Percentiles rank a stretch among this genome's conserved stretches.
Evolutionary conservation across 306 rosid species (phyloP).

Genomic region (Trifolium subterraneum): DNA sequence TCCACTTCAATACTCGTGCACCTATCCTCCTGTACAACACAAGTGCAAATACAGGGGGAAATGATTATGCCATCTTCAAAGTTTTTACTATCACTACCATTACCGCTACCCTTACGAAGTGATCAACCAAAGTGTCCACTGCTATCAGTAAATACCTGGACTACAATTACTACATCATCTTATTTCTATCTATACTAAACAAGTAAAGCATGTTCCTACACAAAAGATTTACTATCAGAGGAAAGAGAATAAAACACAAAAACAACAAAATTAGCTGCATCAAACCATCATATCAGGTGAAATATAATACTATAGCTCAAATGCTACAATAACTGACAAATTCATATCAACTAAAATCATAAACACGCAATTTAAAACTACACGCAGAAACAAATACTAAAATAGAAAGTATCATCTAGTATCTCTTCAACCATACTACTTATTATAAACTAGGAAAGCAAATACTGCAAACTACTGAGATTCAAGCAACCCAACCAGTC

Average conservation of each 20-base stretch:
- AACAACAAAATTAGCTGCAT: conserved; percentile 52
- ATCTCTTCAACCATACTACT: conserved; percentile 76
- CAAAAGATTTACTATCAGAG: conserved; percentile 45
- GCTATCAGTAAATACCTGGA: conserved; percentile 71
- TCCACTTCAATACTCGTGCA: conserved; percentile 77
- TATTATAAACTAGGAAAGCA: conserved; percentile 86
- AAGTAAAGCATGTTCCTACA: conserved; percentile 52
- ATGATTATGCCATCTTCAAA: conserved; percentile 98
- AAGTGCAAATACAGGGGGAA: conserved; percentile 99
- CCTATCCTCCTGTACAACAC: conserved; percentile 99
- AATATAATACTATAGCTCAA: conserved; percentile 63
- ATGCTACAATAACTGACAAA: conserved; percentile 59
- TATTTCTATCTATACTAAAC: conserved; percentile 59
- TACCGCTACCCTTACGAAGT: conserved; percentile 83
- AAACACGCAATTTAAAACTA: conserved; percentile 77
- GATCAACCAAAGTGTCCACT: conserved; percentile 80
- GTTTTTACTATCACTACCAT: conserved; percentile 91
- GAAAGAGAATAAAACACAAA: conserved; percentile 32
- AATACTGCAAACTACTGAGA: conserved; percentile 88
- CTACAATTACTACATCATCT: conserved; percentile 55
- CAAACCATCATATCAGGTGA: conserved; percentile 64
- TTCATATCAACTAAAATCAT: conserved; percentile 67
- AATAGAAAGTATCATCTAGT: conserved; percentile 72
- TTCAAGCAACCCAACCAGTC: conserved; percentile 99
- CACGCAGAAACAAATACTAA: conserved; percentile 69